These are phyloP conservation scores for Paraurostyla sp. DNA, from an alignment of 73 alveolate species.

Conservation along the genomic window DNA sequence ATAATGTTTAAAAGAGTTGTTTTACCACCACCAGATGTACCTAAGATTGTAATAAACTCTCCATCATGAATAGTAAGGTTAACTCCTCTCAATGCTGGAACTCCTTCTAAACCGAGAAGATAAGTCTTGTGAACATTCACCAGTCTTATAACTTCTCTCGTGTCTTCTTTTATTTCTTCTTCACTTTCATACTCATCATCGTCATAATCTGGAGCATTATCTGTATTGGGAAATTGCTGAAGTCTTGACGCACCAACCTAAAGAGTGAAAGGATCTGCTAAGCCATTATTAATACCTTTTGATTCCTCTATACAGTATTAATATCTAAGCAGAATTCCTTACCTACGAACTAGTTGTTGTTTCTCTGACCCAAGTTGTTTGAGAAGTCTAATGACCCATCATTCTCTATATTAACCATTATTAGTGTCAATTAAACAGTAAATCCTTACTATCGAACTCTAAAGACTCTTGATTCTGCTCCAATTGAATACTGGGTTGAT, in stretches of 20 bases:
- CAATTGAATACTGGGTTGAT: neutral
- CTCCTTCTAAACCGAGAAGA: slow-evolving; percentile 98
- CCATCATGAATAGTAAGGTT: slow-evolving; percentile 91
- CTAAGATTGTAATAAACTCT: slow-evolving; percentile 96
- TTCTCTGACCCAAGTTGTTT: neutral
- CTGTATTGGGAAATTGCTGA: neutral
- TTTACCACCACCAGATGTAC: slow-evolving; percentile 99
- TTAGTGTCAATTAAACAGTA: too few relatives aligned
- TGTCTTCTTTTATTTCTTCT: slow-evolving; percentile 25
- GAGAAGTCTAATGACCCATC: neutral
- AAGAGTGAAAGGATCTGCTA: slow-evolving; percentile 24
- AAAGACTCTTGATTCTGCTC: neutral
- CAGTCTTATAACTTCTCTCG: slow-evolving; percentile 77
- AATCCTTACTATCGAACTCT: slow-evolving; percentile 1
- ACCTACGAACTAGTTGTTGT: neutral
- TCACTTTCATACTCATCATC: slow-evolving; percentile 47
- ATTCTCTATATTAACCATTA: neutral
- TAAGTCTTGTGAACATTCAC: slow-evolving; percentile 97
- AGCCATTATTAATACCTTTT: neutral
- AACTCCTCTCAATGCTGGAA: slow-evolving; percentile 98
- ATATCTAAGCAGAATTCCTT: neutral
- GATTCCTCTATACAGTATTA: slow-evolving; percentile 29
- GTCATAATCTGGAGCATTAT: neutral
- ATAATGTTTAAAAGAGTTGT: slow-evolving; percentile 95
- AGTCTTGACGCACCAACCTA: neutral